Evolutionary conservation across 495 filamentous ascomycete species (phyloP).

Genomic region (Amphirosellinia nigrospora): DNA sequence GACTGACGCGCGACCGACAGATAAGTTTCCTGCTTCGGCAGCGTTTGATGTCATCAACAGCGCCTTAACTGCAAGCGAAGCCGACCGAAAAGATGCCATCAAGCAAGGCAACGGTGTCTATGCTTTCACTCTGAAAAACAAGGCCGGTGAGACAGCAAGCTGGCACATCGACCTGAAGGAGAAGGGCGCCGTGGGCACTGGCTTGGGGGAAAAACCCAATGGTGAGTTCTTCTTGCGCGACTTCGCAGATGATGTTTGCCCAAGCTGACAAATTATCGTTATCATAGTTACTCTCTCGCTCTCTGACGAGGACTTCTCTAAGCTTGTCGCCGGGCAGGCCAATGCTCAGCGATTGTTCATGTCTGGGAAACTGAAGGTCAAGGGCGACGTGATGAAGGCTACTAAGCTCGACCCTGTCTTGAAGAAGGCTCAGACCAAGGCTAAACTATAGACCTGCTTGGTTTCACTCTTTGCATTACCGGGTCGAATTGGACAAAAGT

Average conservation of each 20-base stretch:
- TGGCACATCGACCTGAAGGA: conserved; percentile 98
- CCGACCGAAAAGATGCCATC: conserved; percentile 84
- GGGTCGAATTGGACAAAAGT: conserved; percentile 17
- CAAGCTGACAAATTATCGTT: conserved; percentile 11
- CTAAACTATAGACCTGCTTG: conserved; percentile 62
- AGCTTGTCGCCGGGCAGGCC: conserved; percentile 84
- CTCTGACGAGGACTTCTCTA: conserved; percentile 83
- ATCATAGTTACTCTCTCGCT: conserved; percentile 77
- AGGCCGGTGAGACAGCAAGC: conserved; percentile 72
- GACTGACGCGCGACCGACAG: conserved; percentile 50
- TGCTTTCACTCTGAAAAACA: conserved; percentile 91
- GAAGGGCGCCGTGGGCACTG: conserved; percentile 81
- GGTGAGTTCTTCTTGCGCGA: conserved; percentile 60
- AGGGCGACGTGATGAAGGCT: conserved; percentile 98
- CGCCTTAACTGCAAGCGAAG: conserved; percentile 70
- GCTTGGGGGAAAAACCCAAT: conserved; percentile 77
- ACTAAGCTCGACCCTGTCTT: conserved; percentile 95
- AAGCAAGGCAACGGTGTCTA: conserved; percentile 87
- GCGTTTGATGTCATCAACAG: conserved; percentile 89
- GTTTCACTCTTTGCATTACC: conserved; percentile 12
- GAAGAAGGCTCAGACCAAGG: conserved; percentile 80
- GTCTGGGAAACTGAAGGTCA: conserved; percentile 95
- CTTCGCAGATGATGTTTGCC: conserved; percentile 19
- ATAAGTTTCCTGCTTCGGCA: conserved; percentile 85
- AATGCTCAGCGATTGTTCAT: conserved; percentile 97